A percentile compares a stretch with the other conserved stretches of the same genome.
Evolutionary conservation across 495 filamentous ascomycete species (phyloP).

Genomic region (Extremus antarcticus): DNA sequence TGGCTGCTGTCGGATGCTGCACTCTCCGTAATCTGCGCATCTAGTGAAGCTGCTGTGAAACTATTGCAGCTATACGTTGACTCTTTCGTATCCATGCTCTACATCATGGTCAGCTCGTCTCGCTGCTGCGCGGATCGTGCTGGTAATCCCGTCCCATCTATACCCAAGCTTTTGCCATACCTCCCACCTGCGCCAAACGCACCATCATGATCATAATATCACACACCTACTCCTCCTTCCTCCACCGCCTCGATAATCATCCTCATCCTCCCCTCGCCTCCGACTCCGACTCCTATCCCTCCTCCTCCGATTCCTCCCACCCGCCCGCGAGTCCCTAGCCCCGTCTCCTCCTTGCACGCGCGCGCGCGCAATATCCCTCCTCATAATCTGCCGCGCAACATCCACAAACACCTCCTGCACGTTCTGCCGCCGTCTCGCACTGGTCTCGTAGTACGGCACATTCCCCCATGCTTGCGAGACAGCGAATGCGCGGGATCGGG

Average conservation of each 20-base stretch:
- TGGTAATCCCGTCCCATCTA: not conserved
- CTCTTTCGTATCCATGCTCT: no score
- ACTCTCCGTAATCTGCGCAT: no score
- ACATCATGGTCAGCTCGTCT: not conserved
- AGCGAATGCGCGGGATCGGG: constrained; percentile 71
- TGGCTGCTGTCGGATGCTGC: no score
- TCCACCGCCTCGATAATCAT: not conserved
- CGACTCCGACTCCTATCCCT: not conserved
- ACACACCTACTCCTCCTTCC: constrained; percentile 7
- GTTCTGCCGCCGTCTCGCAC: constrained; percentile 71
- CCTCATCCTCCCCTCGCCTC: constrained; percentile 1
- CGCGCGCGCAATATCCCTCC: constrained; percentile 9
- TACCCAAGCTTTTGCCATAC: not conserved
- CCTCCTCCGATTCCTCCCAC: not conserved
- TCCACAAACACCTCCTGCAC: constrained; percentile 94
- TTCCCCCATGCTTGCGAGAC: constrained; percentile 80
- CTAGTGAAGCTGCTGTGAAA: no score
- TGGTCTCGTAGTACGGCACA: constrained; percentile 91
- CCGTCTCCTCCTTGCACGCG: not conserved
- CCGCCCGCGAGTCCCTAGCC: no score
- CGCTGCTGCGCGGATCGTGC: not conserved
- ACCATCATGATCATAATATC: constrained; percentile 2
- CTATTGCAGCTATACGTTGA: no score
- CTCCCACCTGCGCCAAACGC: not conserved
- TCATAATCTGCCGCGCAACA: constrained; percentile 22